Percentiles rank a stretch among this genome's conserved stretches.
Conservation (phyloP, 139 green algal genomes). For the Auxenochlorella pyrenoidosa region DNA sequence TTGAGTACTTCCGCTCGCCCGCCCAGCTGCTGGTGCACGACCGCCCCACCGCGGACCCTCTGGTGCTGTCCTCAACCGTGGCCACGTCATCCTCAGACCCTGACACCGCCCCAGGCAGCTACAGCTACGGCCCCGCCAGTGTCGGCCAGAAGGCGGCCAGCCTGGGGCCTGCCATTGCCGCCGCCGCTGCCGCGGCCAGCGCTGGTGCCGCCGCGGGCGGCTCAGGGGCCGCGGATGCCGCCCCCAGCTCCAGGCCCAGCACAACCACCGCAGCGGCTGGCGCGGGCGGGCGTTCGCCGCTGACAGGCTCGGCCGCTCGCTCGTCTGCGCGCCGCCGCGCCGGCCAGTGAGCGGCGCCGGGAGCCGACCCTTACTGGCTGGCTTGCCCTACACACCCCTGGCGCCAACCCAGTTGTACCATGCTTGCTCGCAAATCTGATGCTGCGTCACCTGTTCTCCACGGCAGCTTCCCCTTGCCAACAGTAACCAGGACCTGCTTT, state of each 20-base stretch:
- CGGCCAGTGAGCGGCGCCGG: background rate
- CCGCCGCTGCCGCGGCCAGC: background rate
- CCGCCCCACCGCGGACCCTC: conserved; percentile 58
- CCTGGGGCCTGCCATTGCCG: background rate
- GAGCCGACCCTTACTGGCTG: too few species aligned
- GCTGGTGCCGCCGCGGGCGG: too few species aligned
- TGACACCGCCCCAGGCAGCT: background rate
- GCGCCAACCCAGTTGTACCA: too few species aligned
- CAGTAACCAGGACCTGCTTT: too few species aligned
- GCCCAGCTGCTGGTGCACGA: conserved; percentile 83
- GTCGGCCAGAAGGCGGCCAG: background rate
- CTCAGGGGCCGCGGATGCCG: too few species aligned
- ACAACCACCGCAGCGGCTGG: background rate
- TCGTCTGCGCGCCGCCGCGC: background rate
- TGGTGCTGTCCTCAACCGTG: conserved; percentile 15
- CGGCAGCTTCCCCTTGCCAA: too few species aligned
- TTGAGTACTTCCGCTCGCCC: conserved; percentile 87
- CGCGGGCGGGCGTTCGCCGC: background rate
- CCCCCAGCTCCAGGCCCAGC: background rate
- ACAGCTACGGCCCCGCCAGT: background rate
- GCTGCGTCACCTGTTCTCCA: too few species aligned
- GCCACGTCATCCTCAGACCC: background rate
- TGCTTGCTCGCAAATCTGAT: too few species aligned
- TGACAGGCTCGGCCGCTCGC: background rate
- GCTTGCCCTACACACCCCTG: too few species aligned